Percentiles rank a stretch among this genome's conserved stretches.
Conservation (phyloP, 2,329 filamentous ascomycete species). For the Phoma sp. region DNA sequence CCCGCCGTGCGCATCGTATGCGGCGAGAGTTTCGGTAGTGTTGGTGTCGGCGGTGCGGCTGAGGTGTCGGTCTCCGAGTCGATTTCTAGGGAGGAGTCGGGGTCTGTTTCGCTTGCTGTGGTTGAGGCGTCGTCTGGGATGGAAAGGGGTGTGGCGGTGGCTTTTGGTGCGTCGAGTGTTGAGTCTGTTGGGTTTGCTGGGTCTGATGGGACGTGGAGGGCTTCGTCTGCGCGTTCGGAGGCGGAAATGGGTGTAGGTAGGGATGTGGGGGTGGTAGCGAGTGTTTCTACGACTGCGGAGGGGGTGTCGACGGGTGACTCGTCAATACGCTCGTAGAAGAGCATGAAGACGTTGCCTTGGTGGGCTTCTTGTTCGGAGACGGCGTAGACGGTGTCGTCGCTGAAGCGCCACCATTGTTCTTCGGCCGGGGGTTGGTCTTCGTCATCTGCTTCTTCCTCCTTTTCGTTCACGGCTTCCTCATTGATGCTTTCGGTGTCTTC, state of each 20-base stretch:
- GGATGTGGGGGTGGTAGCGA: no score
- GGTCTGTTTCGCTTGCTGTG: slow-evolving; percentile 16
- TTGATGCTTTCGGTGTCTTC: neutral
- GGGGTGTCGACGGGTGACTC: slow-evolving; percentile 53
- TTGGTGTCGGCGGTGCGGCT: slow-evolving; percentile 15
- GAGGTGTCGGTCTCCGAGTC: slow-evolving; percentile 20
- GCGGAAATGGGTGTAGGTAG: no score
- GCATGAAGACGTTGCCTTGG: slow-evolving; percentile 90
- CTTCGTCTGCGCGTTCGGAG: slow-evolving; percentile 23
- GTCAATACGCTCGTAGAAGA: slow-evolving; percentile 80
- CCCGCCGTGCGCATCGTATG: slow-evolving; percentile 42
- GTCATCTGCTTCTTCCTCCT: slow-evolving; percentile 25
- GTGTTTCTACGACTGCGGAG: neutral
- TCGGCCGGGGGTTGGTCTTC: slow-evolving; percentile 20
- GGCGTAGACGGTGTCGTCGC: slow-evolving; percentile 82
- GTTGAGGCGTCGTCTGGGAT: slow-evolving; percentile 13
- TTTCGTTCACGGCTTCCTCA: no score
- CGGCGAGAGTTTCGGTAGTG: slow-evolving; percentile 22
- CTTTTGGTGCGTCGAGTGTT: no score
- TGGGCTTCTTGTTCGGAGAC: slow-evolving; percentile 76
- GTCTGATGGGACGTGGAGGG: slow-evolving; percentile 12
- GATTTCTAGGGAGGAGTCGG: no score
- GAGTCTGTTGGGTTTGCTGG: no score
- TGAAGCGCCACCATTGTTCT: slow-evolving; percentile 85
- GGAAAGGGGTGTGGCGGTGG: neutral